These are phyloP conservation scores for Aspergillus sclerotiicarbonarius DNA, from an alignment of 495 filamentous ascomycete genomes.

Conservation along the genomic window DNA sequence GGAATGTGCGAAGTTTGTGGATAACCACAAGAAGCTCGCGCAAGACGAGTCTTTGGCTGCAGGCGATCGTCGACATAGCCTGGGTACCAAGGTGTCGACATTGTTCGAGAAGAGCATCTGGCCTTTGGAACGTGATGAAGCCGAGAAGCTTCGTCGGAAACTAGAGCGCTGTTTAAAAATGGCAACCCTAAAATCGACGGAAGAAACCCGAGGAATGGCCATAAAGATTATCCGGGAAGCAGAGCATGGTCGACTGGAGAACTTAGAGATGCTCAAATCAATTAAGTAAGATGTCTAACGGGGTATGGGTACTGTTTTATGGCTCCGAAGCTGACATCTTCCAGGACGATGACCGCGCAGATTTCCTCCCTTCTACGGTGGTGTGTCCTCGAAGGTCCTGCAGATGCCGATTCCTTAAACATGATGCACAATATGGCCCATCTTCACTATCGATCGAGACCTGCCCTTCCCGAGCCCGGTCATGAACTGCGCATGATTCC, in stretches of 20 bases:
- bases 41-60: not conserved
- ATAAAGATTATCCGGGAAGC: constrained; percentile 3
- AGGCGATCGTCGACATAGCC: not conserved
- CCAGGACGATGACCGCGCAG: constrained; percentile 14
- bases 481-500: constrained; percentile 4
- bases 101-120: constrained; percentile 10
- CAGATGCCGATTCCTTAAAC: not conserved
- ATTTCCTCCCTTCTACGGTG: constrained; percentile 12
- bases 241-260: constrained; percentile 3
- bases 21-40: constrained; percentile 3
- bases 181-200: constrained; percentile 9
- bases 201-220: constrained; percentile 9
- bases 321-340: not conserved
- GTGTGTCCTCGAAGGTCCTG: constrained; percentile 4
- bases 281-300: constrained; percentile 5
- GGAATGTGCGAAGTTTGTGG: constrained; percentile 9
- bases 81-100: constrained; percentile 1
- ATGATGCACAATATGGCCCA: constrained; percentile 8
- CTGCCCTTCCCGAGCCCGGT: constrained; percentile 8
- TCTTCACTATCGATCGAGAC: constrained; percentile 1
- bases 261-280: constrained; percentile 10
- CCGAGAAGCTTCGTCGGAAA: constrained; percentile 7
- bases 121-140: constrained; percentile 13
- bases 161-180: constrained; percentile 13
- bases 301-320: not conserved